Percentiles rank a stretch among this genome's conserved stretches.
These are phyloP conservation scores for Fusarium sulawesiense DNA, from an alignment of 2,329 filamentous ascomycete genomes.

Conservation along the genomic window DNA sequence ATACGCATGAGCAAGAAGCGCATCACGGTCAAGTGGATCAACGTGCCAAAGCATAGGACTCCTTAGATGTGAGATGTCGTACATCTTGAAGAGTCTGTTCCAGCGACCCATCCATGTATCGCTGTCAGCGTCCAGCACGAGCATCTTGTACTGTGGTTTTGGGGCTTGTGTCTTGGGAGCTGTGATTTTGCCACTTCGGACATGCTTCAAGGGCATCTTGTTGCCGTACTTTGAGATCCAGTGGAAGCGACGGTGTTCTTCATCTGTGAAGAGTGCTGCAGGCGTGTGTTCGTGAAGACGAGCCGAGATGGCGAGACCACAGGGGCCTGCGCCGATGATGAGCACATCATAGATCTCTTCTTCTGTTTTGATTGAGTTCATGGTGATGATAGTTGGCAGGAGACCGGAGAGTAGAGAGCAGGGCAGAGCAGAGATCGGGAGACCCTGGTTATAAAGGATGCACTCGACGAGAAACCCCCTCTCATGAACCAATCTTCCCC, in stretches of 20 bases:
- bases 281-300: constrained; percentile 78
- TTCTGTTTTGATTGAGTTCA: constrained; percentile 29
- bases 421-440: background rate
- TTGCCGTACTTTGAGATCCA: constrained; percentile 76
- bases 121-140: constrained; percentile 75
- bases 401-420: background rate
- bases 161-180: constrained; percentile 1
- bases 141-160: constrained; percentile 56
- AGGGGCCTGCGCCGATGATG: constrained; percentile 80
- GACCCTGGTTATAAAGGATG: constrained; percentile 6
- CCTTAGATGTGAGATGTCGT: constrained; percentile 77
- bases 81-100: constrained; percentile 74
- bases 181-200: constrained; percentile 50
- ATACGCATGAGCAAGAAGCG: constrained; percentile 75
- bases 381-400: background rate
- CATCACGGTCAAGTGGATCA: constrained; percentile 80
- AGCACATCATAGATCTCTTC: constrained; percentile 71
- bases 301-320: constrained; percentile 78
- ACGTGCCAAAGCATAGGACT: constrained; percentile 88
- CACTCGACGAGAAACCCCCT: background rate
- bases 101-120: constrained; percentile 76
- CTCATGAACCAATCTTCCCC: background rate
- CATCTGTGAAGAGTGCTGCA: constrained; percentile 83
- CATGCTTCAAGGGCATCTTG: constrained; percentile 66
- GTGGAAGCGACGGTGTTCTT: constrained; percentile 83